Evolutionary conservation across 2,329 filamentous ascomycete genomes (phyloP).

Genomic region (Lecanicillium sp.): DNA sequence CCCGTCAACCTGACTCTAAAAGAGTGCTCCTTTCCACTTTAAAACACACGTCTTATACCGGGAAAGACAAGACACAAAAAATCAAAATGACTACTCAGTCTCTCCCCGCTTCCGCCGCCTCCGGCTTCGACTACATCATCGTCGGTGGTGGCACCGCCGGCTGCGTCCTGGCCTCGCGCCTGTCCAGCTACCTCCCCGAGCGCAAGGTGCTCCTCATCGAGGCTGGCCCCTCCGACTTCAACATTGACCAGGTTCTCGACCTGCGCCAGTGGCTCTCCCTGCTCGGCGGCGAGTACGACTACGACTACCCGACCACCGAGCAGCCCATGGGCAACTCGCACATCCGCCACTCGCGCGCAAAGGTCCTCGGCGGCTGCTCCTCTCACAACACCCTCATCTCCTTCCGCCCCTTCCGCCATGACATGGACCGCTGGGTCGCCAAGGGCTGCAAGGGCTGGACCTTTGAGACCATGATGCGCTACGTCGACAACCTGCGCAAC

Average conservation of each 20-base stretch:
- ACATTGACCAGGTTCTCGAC: constrained; percentile 78
- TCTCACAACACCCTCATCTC: constrained; percentile 92
- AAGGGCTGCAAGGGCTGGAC: constrained; percentile 79
- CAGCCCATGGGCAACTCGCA: constrained; percentile 88
- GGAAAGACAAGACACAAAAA: no score
- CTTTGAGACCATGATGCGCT: constrained; percentile 74
- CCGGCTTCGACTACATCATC: constrained; percentile 75
- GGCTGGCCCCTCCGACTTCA: constrained; percentile 81
- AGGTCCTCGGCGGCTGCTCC: constrained; percentile 86
- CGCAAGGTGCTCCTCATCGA: constrained; percentile 79
- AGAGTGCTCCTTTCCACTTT: no score
- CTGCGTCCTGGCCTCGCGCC: constrained; percentile 72
- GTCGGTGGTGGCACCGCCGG: constrained; percentile 81
- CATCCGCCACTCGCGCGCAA: constrained; percentile 86
- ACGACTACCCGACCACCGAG: constrained; percentile 82
- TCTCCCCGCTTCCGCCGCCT: constrained; percentile 53
- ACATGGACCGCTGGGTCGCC: constrained; percentile 75
- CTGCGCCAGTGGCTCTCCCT: constrained; percentile 81
- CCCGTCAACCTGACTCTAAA: no score
- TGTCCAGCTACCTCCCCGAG: constrained; percentile 75
- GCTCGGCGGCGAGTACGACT: constrained; percentile 81
- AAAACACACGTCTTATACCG: no score
- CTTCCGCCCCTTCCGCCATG: constrained; percentile 85
- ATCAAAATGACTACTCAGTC: constrained; percentile 58
- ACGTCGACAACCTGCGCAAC: constrained; percentile 78